Evolutionary conservation across 192 early-diverging fungal genomes (phyloP).

Genomic region (Linnemannia schmuckeri): DNA sequence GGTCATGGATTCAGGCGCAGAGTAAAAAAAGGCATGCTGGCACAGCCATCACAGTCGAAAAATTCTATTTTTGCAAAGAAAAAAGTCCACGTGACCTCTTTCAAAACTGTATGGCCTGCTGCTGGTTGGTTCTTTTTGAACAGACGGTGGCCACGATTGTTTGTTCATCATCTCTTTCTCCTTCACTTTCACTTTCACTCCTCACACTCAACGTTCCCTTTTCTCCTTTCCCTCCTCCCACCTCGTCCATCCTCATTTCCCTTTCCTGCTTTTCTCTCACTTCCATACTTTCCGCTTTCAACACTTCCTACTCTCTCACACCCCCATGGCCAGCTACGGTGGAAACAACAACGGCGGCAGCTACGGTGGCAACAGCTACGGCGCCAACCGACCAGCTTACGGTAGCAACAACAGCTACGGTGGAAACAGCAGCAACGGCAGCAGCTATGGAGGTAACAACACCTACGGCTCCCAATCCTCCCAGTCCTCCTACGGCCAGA

Average conservation of each 20-base stretch:
- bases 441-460: constrained; percentile 2
- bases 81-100: background rate
- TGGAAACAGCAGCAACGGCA: background rate
- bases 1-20: background rate
- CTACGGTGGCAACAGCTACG: constrained; percentile 30
- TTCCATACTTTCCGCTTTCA: background rate
- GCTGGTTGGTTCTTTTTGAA: background rate
- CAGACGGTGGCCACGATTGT: background rate
- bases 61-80: background rate
- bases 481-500: constrained; percentile 32
- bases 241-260: background rate
- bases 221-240: background rate
- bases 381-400: background rate
- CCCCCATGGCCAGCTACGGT: constrained; percentile 23
- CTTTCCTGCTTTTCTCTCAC: background rate
- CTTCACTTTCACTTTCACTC: background rate
- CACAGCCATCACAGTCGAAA: constrained; percentile 1
- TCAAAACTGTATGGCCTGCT: background rate
- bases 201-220: background rate
- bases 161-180: background rate
- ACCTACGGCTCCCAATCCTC: constrained; percentile 1
- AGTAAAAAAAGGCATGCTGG: background rate
- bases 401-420: constrained; percentile 23
- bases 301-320: constrained; percentile 10
- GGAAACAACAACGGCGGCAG: constrained; percentile 14